These are phyloP conservation scores for Penicillium sp. DNA, from an alignment of 2,329 filamentous ascomycete genomes.

Conservation along the genomic window DNA sequence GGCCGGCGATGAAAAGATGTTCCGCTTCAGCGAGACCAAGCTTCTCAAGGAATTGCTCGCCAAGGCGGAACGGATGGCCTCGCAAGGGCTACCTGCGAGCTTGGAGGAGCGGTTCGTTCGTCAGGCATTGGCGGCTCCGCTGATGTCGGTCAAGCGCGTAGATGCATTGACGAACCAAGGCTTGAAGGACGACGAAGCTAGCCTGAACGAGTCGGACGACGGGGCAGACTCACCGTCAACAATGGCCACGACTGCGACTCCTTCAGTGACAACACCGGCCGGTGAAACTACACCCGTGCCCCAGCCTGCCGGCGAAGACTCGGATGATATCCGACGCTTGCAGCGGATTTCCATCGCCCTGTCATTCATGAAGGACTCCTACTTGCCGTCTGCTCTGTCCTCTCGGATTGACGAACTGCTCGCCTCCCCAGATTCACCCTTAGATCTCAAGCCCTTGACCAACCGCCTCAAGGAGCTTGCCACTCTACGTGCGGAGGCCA, in stretches of 20 bases:
- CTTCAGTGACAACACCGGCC: slow-evolving; percentile 40
- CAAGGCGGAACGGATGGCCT: slow-evolving; percentile 73
- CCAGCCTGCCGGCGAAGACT: slow-evolving; percentile 35
- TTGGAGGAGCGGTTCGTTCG: slow-evolving; percentile 85
- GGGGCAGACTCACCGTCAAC: slow-evolving; percentile 35
- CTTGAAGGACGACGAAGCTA: slow-evolving; percentile 29
- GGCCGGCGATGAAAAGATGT: slow-evolving; percentile 82
- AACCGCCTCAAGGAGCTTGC: slow-evolving; percentile 68
- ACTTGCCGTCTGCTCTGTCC: slow-evolving; percentile 45
- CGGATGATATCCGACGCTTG: slow-evolving; percentile 43
- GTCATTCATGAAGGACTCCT: slow-evolving; percentile 53
- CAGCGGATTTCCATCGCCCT: slow-evolving; percentile 53
- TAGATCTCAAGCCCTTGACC: slow-evolving; percentile 72
- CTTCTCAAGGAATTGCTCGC: slow-evolving; percentile 64
- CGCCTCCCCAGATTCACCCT: slow-evolving; percentile 39
- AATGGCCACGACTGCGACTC: slow-evolving; percentile 37
- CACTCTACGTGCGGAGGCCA: slow-evolving; percentile 69
- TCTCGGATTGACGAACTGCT: slow-evolving; percentile 42
- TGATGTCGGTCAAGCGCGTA: slow-evolving; percentile 67
- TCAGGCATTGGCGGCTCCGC: slow-evolving; percentile 72
- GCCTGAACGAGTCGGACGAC: slow-evolving; percentile 25
- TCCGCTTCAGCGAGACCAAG: slow-evolving; percentile 72
- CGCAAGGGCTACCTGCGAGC: slow-evolving; percentile 68
- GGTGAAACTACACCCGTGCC: slow-evolving; percentile 42
- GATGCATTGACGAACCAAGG: slow-evolving; percentile 38